Evolutionary conservation across 331 rosid species (phyloP).

Genomic region (Spiraea crenata): DNA sequence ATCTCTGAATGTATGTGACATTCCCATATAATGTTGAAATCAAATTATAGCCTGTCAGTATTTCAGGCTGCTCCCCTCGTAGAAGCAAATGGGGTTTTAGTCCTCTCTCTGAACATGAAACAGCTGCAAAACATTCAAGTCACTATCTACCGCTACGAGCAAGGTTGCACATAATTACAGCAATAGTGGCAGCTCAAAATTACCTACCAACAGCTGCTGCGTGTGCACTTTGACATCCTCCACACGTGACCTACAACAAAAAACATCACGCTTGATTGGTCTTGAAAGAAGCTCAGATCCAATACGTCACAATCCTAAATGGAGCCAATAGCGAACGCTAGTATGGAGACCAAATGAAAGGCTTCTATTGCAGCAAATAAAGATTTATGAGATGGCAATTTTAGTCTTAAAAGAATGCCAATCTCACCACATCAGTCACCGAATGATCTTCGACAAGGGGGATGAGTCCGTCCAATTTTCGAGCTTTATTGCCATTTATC

Average conservation of each 20-base stretch:
- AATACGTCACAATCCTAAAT: conserved; percentile 8
- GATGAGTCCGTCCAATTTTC: conserved; percentile 75
- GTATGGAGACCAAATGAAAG: conserved; percentile 15
- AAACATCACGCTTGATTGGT: conserved; percentile 19
- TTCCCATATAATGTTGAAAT: conserved; percentile 81
- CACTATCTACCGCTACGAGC: conserved; percentile 6
- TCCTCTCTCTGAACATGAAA: conserved; percentile 87
- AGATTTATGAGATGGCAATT: background rate
- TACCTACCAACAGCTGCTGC: conserved; percentile 84
- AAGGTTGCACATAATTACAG: conserved; percentile 18
- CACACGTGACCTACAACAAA: conserved; percentile 82
- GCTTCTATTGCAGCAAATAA: background rate
- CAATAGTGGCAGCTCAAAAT: conserved; percentile 8
- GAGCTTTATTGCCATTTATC: conserved; percentile 82
- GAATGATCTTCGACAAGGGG: conserved; percentile 61
- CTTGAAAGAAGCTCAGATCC: conserved; percentile 23
- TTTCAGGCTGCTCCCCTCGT: conserved; percentile 88
- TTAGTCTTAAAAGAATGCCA: conserved; percentile 4
- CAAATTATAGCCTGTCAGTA: conserved; percentile 87
- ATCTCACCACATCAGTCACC: conserved; percentile 77
- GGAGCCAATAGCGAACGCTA: background rate
- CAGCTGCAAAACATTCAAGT: conserved; percentile 54
- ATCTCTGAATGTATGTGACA: conserved; percentile 75
- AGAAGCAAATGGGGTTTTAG: conserved; percentile 72
- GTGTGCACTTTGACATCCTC: conserved; percentile 99